phyloP scores from a whole-genome alignment of 73 alveolate genomes.

The Stentor coeruleus region DNA sequence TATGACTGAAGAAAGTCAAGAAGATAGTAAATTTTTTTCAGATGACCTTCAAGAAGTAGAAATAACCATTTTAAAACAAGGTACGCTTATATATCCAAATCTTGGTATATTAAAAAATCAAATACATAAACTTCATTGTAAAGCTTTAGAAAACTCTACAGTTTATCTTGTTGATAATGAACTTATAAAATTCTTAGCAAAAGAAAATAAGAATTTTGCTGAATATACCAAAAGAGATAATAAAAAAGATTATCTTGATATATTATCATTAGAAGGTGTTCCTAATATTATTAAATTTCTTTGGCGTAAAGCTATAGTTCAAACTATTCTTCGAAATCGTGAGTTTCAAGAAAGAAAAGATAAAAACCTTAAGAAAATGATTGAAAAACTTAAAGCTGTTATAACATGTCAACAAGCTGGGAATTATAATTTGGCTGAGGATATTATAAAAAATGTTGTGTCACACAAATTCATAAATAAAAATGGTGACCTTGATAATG shows the following conservation, averaged over 20 bases:
- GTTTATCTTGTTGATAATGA: not conserved
- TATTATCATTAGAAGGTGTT: not conserved
- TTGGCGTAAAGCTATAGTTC: not conserved
- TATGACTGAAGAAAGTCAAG: not conserved
- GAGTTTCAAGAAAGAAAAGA: not conserved
- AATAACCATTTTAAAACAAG: not conserved
- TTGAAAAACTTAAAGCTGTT: not conserved
- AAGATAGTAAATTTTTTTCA: too few relatives aligned
- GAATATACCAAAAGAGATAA: not conserved
- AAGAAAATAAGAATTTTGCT: not conserved
- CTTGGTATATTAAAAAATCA: not conserved
- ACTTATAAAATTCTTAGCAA: not conserved
- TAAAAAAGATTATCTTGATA: not conserved
- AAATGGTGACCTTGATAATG: not conserved
- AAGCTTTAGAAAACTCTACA: not conserved
- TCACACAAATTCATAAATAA: not conserved
- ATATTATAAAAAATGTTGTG: not conserved
- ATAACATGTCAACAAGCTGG: slow-evolving; percentile 5
- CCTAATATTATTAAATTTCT: not conserved
- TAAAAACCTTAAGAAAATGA: not conserved
- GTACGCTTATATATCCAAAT: not conserved
- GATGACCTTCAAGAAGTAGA: not conserved
- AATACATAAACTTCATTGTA: not conserved
- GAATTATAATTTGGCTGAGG: not conserved
- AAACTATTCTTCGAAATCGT: not conserved